phyloP scores from a whole-genome alignment of 768 basidiomycete genomes.

The Suillus brevipes region DNA sequence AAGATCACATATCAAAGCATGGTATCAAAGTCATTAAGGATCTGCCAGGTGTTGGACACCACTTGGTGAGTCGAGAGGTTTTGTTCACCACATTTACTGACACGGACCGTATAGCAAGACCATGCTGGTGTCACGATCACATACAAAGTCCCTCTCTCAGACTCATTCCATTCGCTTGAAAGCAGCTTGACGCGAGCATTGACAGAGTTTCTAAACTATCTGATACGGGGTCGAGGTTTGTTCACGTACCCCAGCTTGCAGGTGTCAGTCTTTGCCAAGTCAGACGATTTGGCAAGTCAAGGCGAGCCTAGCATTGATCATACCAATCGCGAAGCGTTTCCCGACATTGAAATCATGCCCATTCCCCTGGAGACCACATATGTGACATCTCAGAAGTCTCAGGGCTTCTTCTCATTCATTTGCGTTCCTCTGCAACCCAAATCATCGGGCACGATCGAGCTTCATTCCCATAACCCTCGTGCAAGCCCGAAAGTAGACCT shows the following conservation, averaged over 20 bases:
- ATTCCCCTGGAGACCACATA: conserved; percentile 17
- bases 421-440: conserved; percentile 25
- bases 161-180: conserved; percentile 32
- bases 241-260: conserved; percentile 33
- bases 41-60: conserved; percentile 35
- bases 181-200: conserved; percentile 28
- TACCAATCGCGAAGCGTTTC: conserved; percentile 24
- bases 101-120: conserved; percentile 32
- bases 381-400: conserved; percentile 12
- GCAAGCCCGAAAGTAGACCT: conserved; percentile 19
- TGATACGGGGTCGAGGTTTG: conserved; percentile 35
- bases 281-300: conserved; percentile 19
- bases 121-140: conserved; percentile 36
- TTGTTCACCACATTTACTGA: neutral
- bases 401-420: conserved; percentile 29
- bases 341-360: conserved; percentile 43
- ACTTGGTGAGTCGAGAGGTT: conserved; percentile 26
- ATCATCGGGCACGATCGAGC: conserved; percentile 20
- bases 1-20: conserved; percentile 35
- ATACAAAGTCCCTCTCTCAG: conserved; percentile 33
- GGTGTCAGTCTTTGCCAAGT: conserved; percentile 32
- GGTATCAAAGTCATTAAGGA: conserved; percentile 26
- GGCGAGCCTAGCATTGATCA: conserved; percentile 19
- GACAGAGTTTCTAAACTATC: conserved; percentile 34
- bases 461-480: conserved; percentile 19